phyloP scores from a whole-genome alignment of 257 asterid genomes.

The Gentiana straminea region DNA sequence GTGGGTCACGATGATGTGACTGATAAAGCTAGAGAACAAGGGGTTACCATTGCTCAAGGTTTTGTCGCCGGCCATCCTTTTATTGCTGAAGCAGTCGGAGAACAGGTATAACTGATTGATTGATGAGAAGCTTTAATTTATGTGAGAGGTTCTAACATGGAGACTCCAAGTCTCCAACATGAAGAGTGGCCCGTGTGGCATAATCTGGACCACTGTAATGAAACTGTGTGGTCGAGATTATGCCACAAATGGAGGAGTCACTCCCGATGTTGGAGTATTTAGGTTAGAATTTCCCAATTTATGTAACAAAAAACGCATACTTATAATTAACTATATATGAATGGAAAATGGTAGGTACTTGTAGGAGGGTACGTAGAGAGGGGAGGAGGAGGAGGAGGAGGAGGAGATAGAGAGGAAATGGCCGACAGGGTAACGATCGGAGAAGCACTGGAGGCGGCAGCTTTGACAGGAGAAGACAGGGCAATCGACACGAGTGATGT shows the following conservation, averaged over 20 bases:
- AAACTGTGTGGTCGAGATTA: no score
- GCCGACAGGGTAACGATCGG: slow-evolving; percentile 12
- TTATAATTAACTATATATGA: no score
- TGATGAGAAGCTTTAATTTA: background rate
- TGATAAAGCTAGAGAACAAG: slow-evolving; percentile 17
- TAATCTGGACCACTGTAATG: no score
- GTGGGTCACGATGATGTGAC: slow-evolving; percentile 32
- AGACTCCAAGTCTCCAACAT: no score
- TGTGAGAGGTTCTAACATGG: background rate
- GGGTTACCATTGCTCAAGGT: slow-evolving; percentile 38
- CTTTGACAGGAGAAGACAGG: slow-evolving; percentile 9
- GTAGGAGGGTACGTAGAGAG: slow-evolving; percentile 2
- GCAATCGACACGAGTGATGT: slow-evolving; percentile 13
- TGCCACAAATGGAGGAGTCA: no score
- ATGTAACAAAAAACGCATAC: no score
- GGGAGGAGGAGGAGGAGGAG: background rate
- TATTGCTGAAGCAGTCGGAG: slow-evolving; percentile 50
- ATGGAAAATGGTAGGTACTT: slow-evolving; percentile 1
- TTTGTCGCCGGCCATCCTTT: slow-evolving; percentile 34
- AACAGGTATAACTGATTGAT: slow-evolving; percentile 25
- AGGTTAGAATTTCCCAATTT: no score
- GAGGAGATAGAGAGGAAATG: no score
- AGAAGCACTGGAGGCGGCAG: slow-evolving; percentile 20
- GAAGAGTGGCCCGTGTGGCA: no score
- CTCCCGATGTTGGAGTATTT: no score